Evolutionary conservation across 2,329 filamentous ascomycete genomes (phyloP), one percentile per base, ranked within the genome.

Genomic region (Fonsecaea nubica): DNA sequence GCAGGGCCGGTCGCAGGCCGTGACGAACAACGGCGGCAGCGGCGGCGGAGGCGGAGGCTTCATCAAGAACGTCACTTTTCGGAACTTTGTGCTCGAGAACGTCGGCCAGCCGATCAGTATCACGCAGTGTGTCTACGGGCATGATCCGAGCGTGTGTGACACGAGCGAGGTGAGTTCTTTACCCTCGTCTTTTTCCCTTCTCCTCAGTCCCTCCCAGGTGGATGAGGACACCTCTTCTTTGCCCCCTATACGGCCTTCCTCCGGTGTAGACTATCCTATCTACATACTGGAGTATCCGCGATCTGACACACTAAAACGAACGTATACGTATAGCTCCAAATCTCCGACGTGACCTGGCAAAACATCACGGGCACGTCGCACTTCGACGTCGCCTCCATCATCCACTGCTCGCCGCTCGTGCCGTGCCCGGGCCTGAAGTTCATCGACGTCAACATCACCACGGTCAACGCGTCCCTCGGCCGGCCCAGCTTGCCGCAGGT

Each of bases 31-130:
- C 63, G 58, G 64, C 10, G 82, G 90, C 0, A 85, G 87, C 72
- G 89, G 89, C 6, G 88, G 89, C n/a, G 89, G 88, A 18, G 88
- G 88, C 42, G 77, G 76, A 4, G 87, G 89, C 32, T 79, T 80
- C 45, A 89, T 91, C 55, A 82, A 81, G 64, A 91, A 91, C 74
- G 83, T 91, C 67, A 90, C 88, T 0, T 91, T 89, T 74, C 85
- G 90, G 64, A 82, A 80, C 3, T 88, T 90, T 79, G 74, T 78
- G 42, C 81, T 88, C 66, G 76, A 82, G 40, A 89, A 90, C 67
- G 87, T 89, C 67, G 88, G 90, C 73, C 88, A 87, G 72, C 86
- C 86, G 2, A 86, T 90, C 69, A 85, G 88, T 66, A 80, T 89
- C 56, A 86, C 86, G n/a, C 87, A 89, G 74, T 89, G 87, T 79